phyloP scores from a whole-genome alignment of 2,329 filamentous ascomycete species.

The Gaeumannomyces sp. region DNA sequence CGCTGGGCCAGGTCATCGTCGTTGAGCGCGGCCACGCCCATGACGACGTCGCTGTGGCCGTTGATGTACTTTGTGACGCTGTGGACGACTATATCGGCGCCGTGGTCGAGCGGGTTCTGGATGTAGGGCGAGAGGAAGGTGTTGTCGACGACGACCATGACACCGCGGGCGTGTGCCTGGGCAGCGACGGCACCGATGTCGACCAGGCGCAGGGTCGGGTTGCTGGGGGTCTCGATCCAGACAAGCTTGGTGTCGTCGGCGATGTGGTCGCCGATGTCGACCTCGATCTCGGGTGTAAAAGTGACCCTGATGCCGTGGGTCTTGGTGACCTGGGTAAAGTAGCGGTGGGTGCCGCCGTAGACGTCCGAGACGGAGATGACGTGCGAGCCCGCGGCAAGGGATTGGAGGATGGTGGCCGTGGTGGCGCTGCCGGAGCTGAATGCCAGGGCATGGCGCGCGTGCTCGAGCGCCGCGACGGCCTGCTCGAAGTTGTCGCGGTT shows the following conservation, averaged over 20 bases:
- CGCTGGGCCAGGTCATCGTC: slow-evolving; percentile 69
- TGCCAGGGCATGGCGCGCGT: slow-evolving; percentile 85
- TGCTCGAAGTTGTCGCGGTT: slow-evolving; percentile 93
- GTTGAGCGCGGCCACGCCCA: slow-evolving; percentile 97
- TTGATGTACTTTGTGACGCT: slow-evolving; percentile 99
- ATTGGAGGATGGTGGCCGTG: slow-evolving; percentile 89
- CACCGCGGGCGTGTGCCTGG: slow-evolving; percentile 78
- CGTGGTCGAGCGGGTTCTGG: slow-evolving; percentile 91
- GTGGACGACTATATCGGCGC: slow-evolving; percentile 94
- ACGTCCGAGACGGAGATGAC: slow-evolving; percentile 96
- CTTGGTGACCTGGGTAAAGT: slow-evolving; percentile 96
- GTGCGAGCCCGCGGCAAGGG: slow-evolving; percentile 82
- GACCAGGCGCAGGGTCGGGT: slow-evolving; percentile 87
- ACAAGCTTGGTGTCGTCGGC: slow-evolving; percentile 84
- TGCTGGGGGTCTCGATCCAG: slow-evolving; percentile 95
- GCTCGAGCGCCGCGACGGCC: slow-evolving; percentile 85
- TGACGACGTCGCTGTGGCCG: slow-evolving; percentile 92
- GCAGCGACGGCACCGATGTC: slow-evolving; percentile 83
- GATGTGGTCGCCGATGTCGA: slow-evolving; percentile 80
- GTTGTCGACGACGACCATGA: slow-evolving; percentile 98
- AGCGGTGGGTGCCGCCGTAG: slow-evolving; percentile 95
- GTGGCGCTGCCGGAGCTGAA: slow-evolving; percentile 93
- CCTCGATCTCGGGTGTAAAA: slow-evolving; percentile 87
- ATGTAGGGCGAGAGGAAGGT: slow-evolving; percentile 96
- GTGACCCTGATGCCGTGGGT: slow-evolving; percentile 92